A percentile compares a stretch with the other conserved stretches of the same genome.
Evolutionary conservation across 2,329 filamentous ascomycete species (phyloP).

Genomic region (Uncinocarpus reesii): DNA sequence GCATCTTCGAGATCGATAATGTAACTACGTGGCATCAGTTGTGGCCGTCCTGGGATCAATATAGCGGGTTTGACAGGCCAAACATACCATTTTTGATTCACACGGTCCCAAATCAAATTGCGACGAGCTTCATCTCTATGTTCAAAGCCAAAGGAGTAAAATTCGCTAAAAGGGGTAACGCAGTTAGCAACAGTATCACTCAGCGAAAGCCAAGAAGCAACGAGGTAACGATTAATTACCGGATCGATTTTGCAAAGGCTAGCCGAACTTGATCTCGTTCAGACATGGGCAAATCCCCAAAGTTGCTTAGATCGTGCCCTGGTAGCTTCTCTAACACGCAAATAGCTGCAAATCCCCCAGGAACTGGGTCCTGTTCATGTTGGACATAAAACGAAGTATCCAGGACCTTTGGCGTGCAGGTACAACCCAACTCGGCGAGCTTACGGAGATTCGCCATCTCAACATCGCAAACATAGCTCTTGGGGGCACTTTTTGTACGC

Average conservation of each 20-base stretch:
- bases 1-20: conserved; percentile 17
- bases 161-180: no score
- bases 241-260: conserved; percentile 16
- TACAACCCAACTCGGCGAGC: conserved; percentile 12
- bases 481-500: background rate
- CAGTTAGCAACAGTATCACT: background rate
- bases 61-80: no score
- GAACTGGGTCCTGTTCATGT: conserved; percentile 10
- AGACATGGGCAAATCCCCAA: conserved; percentile 14
- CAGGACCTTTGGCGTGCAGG: conserved; percentile 13
- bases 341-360: conserved; percentile 10
- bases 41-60: background rate
- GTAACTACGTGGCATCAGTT: conserved; percentile 9
- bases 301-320: conserved; percentile 14
- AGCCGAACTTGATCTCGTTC: conserved; percentile 16
- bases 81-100: conserved; percentile 17
- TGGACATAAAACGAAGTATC: conserved; percentile 1
- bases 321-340: conserved; percentile 16
- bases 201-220: background rate
- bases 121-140: conserved; percentile 23
- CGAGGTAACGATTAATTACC: conserved; percentile 1
- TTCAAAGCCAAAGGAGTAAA: conserved; percentile 12
- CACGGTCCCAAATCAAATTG: conserved; percentile 16
- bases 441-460: background rate
- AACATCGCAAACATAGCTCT: background rate